Percentiles rank a stretch among this genome's conserved stretches.
These are phyloP conservation scores for Nicotiana sylvestris DNA, from an alignment of 257 asterid genomes.

Conservation along the genomic window DNA sequence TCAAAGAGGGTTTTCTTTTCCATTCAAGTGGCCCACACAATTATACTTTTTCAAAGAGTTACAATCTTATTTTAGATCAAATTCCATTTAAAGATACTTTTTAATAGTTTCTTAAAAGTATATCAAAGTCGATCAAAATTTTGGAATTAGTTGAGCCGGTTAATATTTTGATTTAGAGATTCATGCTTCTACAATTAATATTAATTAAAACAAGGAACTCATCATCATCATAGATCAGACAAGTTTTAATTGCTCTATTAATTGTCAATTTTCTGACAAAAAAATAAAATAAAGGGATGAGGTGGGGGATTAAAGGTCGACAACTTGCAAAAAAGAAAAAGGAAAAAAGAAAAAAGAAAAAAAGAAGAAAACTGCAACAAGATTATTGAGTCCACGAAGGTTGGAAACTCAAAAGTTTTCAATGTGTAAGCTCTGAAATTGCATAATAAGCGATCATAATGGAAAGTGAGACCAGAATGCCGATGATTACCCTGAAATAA, in stretches of 20 bases:
- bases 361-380: neutral
- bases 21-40: too few species aligned
- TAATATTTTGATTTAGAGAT: too few species aligned
- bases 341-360: too few species aligned
- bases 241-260: neutral
- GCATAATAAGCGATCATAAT: conserved; percentile 24
- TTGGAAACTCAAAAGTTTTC: neutral
- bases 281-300: neutral
- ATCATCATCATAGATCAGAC: neutral
- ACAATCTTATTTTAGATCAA: too few species aligned
- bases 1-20: too few species aligned
- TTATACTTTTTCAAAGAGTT: too few species aligned
- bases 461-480: conserved; percentile 25
- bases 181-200: too few species aligned
- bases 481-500: conserved; percentile 24
- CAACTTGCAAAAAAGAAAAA: too few species aligned
- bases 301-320: neutral
- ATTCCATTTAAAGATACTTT: too few species aligned
- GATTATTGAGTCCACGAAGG: neutral
- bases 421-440: conserved; percentile 18
- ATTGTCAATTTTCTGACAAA: neutral
- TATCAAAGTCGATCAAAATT: too few species aligned
- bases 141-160: too few species aligned
- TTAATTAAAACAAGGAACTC: neutral
- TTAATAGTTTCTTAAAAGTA: too few species aligned